Evolutionary conservation across 495 filamentous ascomycete genomes (phyloP), one percentile per base, ranked within the genome.

Genomic region (Daldinia caldariorum): DNA sequence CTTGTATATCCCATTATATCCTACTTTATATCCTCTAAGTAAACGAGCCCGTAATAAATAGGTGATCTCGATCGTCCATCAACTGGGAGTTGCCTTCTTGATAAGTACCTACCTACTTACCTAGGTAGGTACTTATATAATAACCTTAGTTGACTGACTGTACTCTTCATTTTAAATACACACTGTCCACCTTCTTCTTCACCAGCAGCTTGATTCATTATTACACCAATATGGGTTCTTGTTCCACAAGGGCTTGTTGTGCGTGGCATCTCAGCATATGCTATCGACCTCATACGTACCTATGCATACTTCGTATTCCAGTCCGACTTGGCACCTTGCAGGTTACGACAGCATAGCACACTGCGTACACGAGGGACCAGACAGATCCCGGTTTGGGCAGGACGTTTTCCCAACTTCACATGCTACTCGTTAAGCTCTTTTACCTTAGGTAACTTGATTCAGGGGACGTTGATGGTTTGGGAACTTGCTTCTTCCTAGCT

Each of bases 221-320:
- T 34, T 59, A 67, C 63, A 50, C 63, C 32, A 47, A 58, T 66
- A 58, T 55, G 63, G 59, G 20, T 53, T 32, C 49, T 32, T 7
- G 70, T 72, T 59, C 4, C 70, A 72, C 65, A 65, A 56, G 37
- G 26, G 43, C 14, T 57, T 34, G 29, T 72, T 56, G 29, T 58
- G 47, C 49, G 47, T 63, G 49, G 59, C 55, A 67, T 60, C 38
- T 64, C 34, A 54, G 39, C 26, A 67, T 41, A 29, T 63, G 41
- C 63, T 55, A 61, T 67, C 18, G 60, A 58, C 35, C 26, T 67
- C 56, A 67, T 68, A 68, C 55, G 59, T 59, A 68, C 55, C 55
- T 59, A 57, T 63, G 55, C 56, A 59, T 61, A 61, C 45, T 72
- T 72, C 70, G 70, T 72, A 72, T 72, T 72, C 70, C 55, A 58